phyloP scores from a whole-genome alignment of 164 flowering plant species.

The Amborella trichopoda region DNA sequence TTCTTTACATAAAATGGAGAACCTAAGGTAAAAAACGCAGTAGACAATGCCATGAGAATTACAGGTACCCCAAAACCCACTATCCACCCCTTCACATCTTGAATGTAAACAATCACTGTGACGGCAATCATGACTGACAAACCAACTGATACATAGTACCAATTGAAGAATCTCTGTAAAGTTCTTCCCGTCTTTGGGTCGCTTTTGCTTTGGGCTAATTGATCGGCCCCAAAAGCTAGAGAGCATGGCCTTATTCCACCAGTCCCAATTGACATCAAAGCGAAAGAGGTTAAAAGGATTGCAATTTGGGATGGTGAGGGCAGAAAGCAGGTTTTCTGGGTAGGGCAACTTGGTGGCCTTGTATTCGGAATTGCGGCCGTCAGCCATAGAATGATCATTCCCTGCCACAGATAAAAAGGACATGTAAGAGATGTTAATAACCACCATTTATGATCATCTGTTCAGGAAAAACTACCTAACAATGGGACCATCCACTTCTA shows the following conservation, averaged over 20 bases:
- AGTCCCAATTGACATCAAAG: constrained; percentile 35
- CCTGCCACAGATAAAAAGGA: too few species aligned
- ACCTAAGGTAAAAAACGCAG: constrained; percentile 49
- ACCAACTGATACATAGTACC: constrained; percentile 74
- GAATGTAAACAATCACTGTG: constrained; percentile 67
- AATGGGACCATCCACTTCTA: too few species aligned
- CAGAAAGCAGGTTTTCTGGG: constrained; percentile 7
- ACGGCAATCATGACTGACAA: constrained; percentile 38
- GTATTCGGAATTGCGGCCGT: constrained; percentile 24
- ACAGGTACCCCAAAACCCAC: constrained; percentile 64
- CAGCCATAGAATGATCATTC: constrained; percentile 25
- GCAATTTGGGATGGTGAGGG: constrained; percentile 17
- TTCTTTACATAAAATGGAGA: constrained; percentile 39
- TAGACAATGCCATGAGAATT: constrained; percentile 34
- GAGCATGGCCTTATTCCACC: constrained; percentile 44
- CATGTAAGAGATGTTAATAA: too few species aligned
- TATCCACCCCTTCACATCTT: constrained; percentile 57
- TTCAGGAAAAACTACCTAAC: too few species aligned
- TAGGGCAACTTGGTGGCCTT: constrained; percentile 19
- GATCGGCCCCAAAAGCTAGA: constrained; percentile 49
- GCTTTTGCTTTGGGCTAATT: background rate
- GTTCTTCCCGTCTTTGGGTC: constrained; percentile 42
- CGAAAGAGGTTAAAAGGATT: constrained; percentile 19
- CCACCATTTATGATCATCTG: too few species aligned
- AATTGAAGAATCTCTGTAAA: constrained; percentile 77